Conservation (phyloP, 192 early-diverging fungal species). For the Umbelopsis vinacea region DNA sequence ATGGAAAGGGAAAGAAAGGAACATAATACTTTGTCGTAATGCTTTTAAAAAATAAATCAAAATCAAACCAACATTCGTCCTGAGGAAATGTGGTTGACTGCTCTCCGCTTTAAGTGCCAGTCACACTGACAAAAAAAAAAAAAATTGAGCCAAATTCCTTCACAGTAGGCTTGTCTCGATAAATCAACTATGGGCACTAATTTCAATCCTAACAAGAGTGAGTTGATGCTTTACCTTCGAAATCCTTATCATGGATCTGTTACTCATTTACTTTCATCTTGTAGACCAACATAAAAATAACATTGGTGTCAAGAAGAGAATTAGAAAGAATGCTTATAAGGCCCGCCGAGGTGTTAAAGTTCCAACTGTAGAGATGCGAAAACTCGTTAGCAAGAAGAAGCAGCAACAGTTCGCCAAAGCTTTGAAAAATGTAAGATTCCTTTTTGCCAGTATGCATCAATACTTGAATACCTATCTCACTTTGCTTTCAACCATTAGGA, state of each 20-base stretch:
- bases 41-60: neutral
- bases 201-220: conserved; percentile 21
- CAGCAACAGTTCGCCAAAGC: conserved; percentile 34
- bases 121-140: conserved; percentile 7
- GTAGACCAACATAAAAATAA: conserved; percentile 1
- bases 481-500: conserved; percentile 28
- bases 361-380: conserved; percentile 22
- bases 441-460: neutral
- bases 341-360: neutral
- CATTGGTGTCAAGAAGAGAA: conserved; percentile 20
- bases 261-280: neutral
- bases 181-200: neutral
- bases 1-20: conserved; percentile 16
- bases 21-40: neutral
- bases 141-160: neutral
- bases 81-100: neutral
- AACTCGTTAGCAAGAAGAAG: conserved; percentile 38
- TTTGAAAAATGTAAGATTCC: conserved; percentile 35
- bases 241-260: too few relatives aligned
- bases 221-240: neutral
- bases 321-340: conserved; percentile 28
- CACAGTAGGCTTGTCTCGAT: neutral
- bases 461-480: neutral
- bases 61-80: neutral
- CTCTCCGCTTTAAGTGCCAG: neutral